phyloP scores from a whole-genome alignment of 2,329 filamentous ascomycete genomes.

The Trichophyton simii region DNA sequence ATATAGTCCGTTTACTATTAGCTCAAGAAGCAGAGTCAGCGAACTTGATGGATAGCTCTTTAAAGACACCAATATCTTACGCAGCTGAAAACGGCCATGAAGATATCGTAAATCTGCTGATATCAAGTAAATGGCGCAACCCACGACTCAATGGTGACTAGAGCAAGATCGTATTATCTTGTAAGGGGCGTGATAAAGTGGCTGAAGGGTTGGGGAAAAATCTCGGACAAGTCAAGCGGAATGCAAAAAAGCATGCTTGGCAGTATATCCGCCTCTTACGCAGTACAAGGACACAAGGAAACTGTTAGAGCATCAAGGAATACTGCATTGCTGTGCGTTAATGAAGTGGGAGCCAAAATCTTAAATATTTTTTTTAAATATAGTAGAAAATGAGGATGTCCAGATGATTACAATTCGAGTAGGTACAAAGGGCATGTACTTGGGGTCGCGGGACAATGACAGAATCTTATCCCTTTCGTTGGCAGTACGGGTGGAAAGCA shows the following conservation, averaged over 20 bases:
- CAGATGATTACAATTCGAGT: background rate
- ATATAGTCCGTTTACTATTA: background rate
- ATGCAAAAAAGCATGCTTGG: background rate
- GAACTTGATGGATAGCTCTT: background rate
- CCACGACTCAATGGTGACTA: background rate
- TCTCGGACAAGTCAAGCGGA: background rate
- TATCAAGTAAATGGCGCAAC: too few relatives aligned
- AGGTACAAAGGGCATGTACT: background rate
- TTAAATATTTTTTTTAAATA: background rate
- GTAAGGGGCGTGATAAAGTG: slow-evolving; percentile 4
- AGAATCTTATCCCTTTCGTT: background rate
- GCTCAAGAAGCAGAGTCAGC: background rate
- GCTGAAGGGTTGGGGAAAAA: background rate
- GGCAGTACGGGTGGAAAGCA: background rate
- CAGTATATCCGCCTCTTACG: background rate
- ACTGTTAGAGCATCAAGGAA: background rate
- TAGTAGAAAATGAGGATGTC: background rate
- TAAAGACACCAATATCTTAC: background rate
- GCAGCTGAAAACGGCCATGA: background rate
- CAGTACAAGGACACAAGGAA: background rate
- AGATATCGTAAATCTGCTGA: background rate
- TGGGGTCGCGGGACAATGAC: background rate
- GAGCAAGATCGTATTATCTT: background rate
- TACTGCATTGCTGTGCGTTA: background rate
- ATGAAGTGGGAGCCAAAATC: background rate